Percentiles rank a stretch among this genome's conserved stretches.
phyloP scores from a whole-genome alignment of 1,284 basidiomycete species.

The Amylostereum chailletii region DNA sequence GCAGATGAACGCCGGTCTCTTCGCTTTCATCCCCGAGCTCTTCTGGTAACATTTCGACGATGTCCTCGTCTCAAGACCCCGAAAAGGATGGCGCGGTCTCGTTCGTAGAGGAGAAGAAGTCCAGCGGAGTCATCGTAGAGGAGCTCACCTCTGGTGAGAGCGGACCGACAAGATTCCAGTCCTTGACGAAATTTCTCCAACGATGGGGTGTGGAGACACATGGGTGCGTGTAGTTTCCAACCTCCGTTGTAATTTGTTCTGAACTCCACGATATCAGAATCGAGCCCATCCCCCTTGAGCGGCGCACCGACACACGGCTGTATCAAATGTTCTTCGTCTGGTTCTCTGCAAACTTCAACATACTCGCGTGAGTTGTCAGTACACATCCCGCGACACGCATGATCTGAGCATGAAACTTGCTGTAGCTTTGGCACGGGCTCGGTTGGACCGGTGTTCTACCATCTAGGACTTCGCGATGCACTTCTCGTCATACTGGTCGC shows the following conservation, averaged over 20 bases:
- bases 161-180: no score
- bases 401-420: no score
- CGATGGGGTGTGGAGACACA: slow-evolving; percentile 20
- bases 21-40: no score
- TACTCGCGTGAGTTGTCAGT: slow-evolving; percentile 33
- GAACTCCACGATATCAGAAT: slow-evolving; percentile 28
- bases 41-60: no score
- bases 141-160: no score
- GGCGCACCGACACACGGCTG: slow-evolving; percentile 42
- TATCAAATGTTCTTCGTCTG: slow-evolving; percentile 62
- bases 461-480: slow-evolving; percentile 44
- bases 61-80: no score
- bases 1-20: no score
- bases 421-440: slow-evolving; percentile 42
- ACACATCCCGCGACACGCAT: no score
- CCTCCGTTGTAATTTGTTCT: background rate
- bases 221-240: slow-evolving; percentile 13
- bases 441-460: slow-evolving; percentile 51
- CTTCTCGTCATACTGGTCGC: slow-evolving; percentile 42
- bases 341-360: slow-evolving; percentile 57
- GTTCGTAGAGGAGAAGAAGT: no score
- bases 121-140: no score
- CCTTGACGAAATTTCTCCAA: slow-evolving; percentile 12
- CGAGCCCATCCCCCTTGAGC: slow-evolving; percentile 34
- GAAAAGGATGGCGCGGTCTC: no score